Conservation (phyloP, 352 stramenopile genomes). For the Phytophthora foliorum region DNA sequence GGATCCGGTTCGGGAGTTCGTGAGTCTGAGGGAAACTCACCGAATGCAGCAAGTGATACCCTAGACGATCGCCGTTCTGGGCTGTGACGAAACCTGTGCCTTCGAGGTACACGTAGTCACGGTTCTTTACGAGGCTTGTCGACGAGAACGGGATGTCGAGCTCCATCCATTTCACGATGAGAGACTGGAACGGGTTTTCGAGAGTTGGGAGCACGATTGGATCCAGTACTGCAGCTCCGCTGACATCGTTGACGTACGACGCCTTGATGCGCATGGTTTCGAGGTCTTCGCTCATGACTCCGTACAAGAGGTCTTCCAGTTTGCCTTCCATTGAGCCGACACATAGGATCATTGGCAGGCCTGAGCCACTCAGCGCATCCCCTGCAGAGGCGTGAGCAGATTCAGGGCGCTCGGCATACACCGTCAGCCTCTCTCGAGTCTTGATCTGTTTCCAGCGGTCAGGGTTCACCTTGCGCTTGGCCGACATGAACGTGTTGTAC, state of each 20-base stretch:
- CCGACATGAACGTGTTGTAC: slow-evolving; percentile 29
- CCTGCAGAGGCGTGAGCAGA: background rate
- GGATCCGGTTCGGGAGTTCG: slow-evolving; percentile 36
- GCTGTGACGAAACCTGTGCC: slow-evolving; percentile 31
- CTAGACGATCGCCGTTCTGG: slow-evolving; percentile 39
- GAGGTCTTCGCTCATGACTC: slow-evolving; percentile 31
- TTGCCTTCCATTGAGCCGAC: slow-evolving; percentile 29
- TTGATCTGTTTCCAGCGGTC: slow-evolving; percentile 48
- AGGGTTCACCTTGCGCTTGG: slow-evolving; percentile 29
- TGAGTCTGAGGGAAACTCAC: slow-evolving; percentile 39
- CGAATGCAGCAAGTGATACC: slow-evolving; percentile 52
- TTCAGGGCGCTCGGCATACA: slow-evolving; percentile 37
- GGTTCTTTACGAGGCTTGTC: slow-evolving; percentile 28
- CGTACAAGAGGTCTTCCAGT: slow-evolving; percentile 36
- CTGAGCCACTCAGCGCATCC: slow-evolving; percentile 1
- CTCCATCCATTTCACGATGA: slow-evolving; percentile 44
- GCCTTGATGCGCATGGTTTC: slow-evolving; percentile 37
- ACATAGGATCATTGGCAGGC: slow-evolving; percentile 29
- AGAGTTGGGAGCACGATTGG: slow-evolving; percentile 31
- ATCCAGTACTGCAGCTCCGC: slow-evolving; percentile 38
- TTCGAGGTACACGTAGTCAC: slow-evolving; percentile 48
- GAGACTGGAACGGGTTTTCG: slow-evolving; percentile 32
- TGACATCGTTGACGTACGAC: slow-evolving; percentile 37
- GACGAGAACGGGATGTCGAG: slow-evolving; percentile 28
- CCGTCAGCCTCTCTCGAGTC: slow-evolving; percentile 37